phyloP scores from a whole-genome alignment of 2,329 filamentous ascomycete species.

The Thermothelomyces thermophilus region DNA sequence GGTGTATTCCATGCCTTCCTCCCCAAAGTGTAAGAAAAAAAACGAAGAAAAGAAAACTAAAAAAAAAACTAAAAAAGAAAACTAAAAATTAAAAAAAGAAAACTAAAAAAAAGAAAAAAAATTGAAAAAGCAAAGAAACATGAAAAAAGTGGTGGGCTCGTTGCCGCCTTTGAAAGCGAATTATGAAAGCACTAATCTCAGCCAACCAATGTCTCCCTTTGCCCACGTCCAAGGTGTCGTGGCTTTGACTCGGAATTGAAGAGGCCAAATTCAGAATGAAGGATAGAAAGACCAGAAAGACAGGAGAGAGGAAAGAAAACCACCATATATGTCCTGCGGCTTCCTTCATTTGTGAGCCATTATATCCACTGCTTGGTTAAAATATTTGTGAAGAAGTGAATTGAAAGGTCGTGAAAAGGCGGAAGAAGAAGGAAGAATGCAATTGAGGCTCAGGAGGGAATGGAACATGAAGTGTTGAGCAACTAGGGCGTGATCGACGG shows the following conservation, averaged over 20 bases:
- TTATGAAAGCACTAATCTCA: conserved; percentile 4
- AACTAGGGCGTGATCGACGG: too few relatives aligned
- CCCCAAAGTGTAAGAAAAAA: neutral
- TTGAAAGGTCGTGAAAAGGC: neutral
- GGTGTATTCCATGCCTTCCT: neutral
- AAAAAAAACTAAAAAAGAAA: conserved; percentile 1
- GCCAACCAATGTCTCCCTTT: conserved; percentile 1
- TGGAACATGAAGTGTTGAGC: neutral
- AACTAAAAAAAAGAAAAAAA: neutral
- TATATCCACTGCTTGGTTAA: conserved; percentile 9
- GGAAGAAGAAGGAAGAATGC: neutral
- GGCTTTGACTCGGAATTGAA: neutral
- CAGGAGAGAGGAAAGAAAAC: neutral
- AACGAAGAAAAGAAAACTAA: neutral
- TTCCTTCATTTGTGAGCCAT: neutral
- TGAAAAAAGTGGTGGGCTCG: neutral
- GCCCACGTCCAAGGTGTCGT: conserved; percentile 3
- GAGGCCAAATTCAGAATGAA: neutral
- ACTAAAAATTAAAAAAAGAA: neutral
- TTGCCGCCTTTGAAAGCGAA: too few relatives aligned
- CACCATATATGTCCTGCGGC: neutral
- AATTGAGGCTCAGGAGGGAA: neutral
- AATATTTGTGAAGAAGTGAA: neutral
- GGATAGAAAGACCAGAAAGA: neutral
- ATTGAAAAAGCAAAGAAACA: neutral